Evolutionary conservation across 2,329 filamentous ascomycete genomes (phyloP).

Genomic region (Xylaria sp.): DNA sequence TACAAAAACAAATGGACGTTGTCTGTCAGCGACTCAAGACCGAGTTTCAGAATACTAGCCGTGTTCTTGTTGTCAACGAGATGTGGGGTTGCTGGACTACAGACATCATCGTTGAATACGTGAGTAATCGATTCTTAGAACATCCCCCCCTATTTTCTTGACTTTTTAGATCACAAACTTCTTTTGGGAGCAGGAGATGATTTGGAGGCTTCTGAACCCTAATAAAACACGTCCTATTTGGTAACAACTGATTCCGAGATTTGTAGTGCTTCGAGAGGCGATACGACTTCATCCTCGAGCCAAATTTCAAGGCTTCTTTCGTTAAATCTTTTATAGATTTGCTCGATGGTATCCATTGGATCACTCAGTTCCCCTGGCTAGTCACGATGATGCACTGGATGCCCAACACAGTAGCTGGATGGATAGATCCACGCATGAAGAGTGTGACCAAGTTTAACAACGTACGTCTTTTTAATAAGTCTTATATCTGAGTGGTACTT

Average conservation of each 20-base stretch:
- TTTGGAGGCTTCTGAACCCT: no score
- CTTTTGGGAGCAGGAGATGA: no score
- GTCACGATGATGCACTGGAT: neutral
- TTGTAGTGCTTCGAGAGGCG: conserved; percentile 9
- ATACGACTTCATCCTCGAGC: conserved; percentile 8
- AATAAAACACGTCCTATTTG: no score
- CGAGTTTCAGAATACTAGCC: neutral
- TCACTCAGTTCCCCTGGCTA: conserved; percentile 10
- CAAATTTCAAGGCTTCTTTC: conserved; percentile 8
- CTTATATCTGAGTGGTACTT: neutral
- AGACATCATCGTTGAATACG: conserved; percentile 9
- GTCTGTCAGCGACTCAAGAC: conserved; percentile 3
- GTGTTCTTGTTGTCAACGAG: conserved; percentile 9
- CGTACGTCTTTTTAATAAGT: neutral
- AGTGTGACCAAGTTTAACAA: neutral
- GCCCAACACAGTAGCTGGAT: neutral
- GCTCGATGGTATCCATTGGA: conserved; percentile 4
- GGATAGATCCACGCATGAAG: neutral
- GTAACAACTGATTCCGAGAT: no score
- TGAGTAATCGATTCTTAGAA: no score
- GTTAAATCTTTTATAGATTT: neutral
- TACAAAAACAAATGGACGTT: neutral
- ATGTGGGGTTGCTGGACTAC: conserved; percentile 4
- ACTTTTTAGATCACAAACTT: no score
- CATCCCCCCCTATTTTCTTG: no score